A percentile compares a stretch with the other conserved stretches of the same genome.
Conservation (phyloP, 306 rosid genomes). For the Parietaria judaica region DNA sequence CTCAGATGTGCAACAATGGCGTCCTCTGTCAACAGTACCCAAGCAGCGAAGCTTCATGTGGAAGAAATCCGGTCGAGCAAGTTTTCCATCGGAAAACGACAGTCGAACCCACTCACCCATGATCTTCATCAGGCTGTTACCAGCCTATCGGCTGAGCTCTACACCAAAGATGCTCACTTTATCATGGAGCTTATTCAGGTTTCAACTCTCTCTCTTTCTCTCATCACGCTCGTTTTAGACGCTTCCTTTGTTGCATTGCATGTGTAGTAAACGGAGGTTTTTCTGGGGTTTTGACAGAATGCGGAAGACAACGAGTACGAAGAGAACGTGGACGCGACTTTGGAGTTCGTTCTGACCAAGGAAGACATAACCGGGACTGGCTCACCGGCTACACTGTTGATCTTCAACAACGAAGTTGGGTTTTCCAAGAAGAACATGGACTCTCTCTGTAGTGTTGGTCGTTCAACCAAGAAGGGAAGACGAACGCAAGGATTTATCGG, state of each 20-base stretch:
- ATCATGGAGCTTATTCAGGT: conserved; percentile 43
- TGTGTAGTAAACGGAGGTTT: too few relatives aligned
- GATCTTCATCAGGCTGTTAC: conserved; percentile 16
- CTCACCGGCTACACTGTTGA: conserved; percentile 51
- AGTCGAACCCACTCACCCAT: conserved; percentile 9
- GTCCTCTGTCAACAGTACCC: background rate
- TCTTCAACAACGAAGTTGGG: conserved; percentile 71
- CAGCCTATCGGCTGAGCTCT: conserved; percentile 10
- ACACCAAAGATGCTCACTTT: conserved; percentile 19
- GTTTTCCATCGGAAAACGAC: conserved; percentile 12
- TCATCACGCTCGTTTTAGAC: too few relatives aligned
- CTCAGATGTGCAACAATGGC: background rate
- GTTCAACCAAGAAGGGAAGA: conserved; percentile 66
- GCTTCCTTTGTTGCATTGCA: conserved; percentile 8
- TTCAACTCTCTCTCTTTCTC: background rate
- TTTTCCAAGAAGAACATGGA: conserved; percentile 50
- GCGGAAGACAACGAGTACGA: conserved; percentile 69
- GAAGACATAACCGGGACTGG: conserved; percentile 57
- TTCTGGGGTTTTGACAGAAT: conserved; percentile 29
- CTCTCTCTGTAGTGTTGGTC: conserved; percentile 72
- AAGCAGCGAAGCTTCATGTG: background rate
- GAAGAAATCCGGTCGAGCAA: conserved; percentile 12
- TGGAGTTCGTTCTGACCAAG: conserved; percentile 55
- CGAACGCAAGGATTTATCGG: conserved; percentile 67
- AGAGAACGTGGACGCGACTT: conserved; percentile 36